Percentiles rank a stretch among this genome's conserved stretches.
phyloP scores from a whole-genome alignment of 192 early-diverging fungal genomes.

The Coemansia sp. region DNA sequence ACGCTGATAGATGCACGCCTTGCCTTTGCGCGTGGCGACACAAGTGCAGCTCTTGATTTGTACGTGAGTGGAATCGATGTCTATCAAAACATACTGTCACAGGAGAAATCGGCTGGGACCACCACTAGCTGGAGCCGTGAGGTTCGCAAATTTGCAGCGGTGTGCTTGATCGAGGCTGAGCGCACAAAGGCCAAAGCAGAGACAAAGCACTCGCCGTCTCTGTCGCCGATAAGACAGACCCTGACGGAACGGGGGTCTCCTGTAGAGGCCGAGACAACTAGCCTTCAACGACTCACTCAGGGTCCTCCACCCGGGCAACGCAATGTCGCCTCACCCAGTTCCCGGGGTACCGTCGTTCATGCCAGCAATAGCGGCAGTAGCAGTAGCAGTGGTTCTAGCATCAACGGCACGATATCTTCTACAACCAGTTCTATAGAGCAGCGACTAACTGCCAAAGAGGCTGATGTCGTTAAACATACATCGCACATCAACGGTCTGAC shows the following conservation, averaged over 20 bases:
- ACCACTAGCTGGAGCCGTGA: conserved; percentile 28
- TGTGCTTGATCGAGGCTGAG: conserved; percentile 40
- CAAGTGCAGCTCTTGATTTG: conserved; percentile 18
- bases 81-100: conserved; percentile 39
- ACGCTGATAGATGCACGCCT: conserved; percentile 23
- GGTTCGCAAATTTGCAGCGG: conserved; percentile 28
- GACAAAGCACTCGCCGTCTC: neutral
- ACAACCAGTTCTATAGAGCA: conserved; percentile 4
- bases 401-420: conserved; percentile 6
- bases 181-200: conserved; percentile 15
- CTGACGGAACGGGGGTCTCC: neutral
- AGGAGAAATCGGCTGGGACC: conserved; percentile 12
- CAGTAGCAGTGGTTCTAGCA: neutral
- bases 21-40: conserved; percentile 13
- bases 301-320: neutral
- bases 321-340: neutral
- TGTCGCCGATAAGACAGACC: neutral
- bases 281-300: neutral
- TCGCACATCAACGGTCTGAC: conserved; percentile 72
- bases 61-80: conserved; percentile 33
- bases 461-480: conserved; percentile 65
- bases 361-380: neutral
- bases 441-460: conserved; percentile 54
- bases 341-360: neutral
- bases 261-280: neutral